phyloP scores from a whole-genome alignment of 441 rosid genomes.

The Erodium trifolium region DNA sequence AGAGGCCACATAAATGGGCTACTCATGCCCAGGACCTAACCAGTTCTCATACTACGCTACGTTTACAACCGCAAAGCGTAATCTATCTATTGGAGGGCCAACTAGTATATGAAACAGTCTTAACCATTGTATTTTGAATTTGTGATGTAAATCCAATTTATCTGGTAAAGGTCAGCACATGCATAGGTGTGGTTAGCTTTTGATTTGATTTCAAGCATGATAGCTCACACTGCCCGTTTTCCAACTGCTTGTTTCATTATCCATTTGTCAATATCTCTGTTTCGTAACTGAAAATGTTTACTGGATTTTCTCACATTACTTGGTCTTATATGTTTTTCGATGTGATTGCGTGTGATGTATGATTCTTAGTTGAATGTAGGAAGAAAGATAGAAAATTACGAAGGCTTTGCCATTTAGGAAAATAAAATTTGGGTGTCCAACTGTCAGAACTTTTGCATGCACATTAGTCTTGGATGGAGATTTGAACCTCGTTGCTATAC shows the following conservation, averaged over 20 bases:
- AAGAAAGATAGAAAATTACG: background rate
- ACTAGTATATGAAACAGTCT: background rate
- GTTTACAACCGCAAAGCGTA: background rate
- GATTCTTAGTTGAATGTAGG: background rate
- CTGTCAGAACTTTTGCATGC: background rate
- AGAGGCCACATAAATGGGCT: background rate
- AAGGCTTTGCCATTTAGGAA: background rate
- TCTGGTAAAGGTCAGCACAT: conserved; percentile 2
- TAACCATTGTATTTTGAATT: background rate
- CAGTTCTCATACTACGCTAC: background rate
- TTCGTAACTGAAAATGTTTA: background rate
- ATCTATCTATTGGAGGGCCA: background rate
- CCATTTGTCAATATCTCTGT: background rate
- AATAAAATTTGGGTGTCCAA: background rate
- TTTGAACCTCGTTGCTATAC: conserved; percentile 2
- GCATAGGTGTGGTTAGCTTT: background rate
- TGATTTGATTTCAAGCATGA: background rate
- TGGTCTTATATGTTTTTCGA: background rate
- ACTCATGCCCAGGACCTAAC: background rate
- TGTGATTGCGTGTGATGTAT: background rate
- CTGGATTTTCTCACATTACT: background rate
- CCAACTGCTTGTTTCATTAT: background rate
- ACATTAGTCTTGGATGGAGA: background rate
- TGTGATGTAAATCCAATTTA: background rate
- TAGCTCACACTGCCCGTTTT: background rate